phyloP scores from a whole-genome alignment of 2,329 filamentous ascomycete genomes.

The Aspergillus sp. region DNA sequence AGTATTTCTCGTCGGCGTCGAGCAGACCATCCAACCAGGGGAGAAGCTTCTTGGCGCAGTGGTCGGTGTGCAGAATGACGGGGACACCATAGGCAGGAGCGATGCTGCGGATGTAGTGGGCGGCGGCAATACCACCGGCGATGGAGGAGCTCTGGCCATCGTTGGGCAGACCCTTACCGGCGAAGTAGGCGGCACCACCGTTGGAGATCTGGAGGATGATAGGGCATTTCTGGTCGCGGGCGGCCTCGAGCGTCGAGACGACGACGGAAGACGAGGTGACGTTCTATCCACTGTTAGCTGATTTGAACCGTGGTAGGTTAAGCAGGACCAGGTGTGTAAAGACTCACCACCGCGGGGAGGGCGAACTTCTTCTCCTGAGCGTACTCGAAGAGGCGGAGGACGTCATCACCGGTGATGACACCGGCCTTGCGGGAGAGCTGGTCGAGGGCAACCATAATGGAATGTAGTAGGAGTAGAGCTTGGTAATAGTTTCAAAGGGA shows the following conservation, averaged over 20 bases:
- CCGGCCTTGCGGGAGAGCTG: conserved; percentile 56
- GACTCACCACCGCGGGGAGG: conserved; percentile 66
- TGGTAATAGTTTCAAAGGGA: background rate
- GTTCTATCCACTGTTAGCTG: conserved; percentile 46
- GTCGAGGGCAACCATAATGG: conserved; percentile 42
- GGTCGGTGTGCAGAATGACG: conserved; percentile 92
- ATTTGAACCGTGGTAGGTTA: background rate
- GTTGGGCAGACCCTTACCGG: conserved; percentile 81
- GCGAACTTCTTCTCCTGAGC: conserved; percentile 81
- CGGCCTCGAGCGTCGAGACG: conserved; percentile 85
- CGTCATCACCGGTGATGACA: conserved; percentile 61
- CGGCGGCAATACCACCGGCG: conserved; percentile 75
- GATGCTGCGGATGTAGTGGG: conserved; percentile 85
- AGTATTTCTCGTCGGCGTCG: conserved; percentile 87
- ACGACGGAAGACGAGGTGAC: conserved; percentile 86
- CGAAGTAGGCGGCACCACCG: conserved; percentile 88
- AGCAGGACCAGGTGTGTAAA: conserved; percentile 3
- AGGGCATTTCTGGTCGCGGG: conserved; percentile 81
- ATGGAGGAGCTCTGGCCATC: conserved; percentile 80
- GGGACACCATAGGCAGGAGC: conserved; percentile 83
- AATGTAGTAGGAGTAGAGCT: background rate
- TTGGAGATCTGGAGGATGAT: conserved; percentile 91
- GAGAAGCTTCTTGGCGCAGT: conserved; percentile 98
- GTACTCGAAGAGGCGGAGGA: conserved; percentile 73
- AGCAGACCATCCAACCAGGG: conserved; percentile 96